Base-by-base conservation (phyloP, 805 yeast genomes). In the Pichia manshurica region DNA sequence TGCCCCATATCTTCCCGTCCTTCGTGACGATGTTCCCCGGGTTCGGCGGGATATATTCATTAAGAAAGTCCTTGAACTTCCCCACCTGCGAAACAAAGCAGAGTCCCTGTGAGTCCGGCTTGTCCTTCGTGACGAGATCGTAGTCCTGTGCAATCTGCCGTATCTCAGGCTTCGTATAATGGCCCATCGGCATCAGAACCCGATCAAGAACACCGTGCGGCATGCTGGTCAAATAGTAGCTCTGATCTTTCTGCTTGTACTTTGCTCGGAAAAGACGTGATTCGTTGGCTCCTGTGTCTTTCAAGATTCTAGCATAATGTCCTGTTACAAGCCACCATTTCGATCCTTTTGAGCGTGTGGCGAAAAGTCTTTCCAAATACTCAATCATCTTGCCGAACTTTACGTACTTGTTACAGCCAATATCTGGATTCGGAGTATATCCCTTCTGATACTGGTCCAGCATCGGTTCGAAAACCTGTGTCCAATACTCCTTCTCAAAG, bases 401-500 rank as follows among this genome's bases (percentile, higher is more conserved):
- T 55, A 93, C 84, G 61, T 78, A 77, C 49, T 76, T 74, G 64
- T 93, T 93, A 62, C 99, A 93, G 17, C 82, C 79, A 19, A 90
- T 82, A 61, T 93, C 99, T 0, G 99, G 98, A 57, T 93, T 93
- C 0, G 99, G 99, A 1, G 99, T 93, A 37, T 73, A 57, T 0
- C 99, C 99, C 9, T 53, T 58, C 32, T 72, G 67, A 61, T 90
- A 93, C 58, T 71, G 73, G 3, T 77, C 77, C 20, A 93, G 65
- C 97, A 93, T 91, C 1, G 99, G 98, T 60, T 79, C 83, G 62
- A 93, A 93, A 8, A 93, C 98, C 47, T 84, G 83, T 17, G 72
- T 70, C 99, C 99, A 93, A 65, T 93, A 93, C 47, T 93, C 97
- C 53, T 75, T 77, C 57, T 93, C 98, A 58, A 93, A 85, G 60